phyloP scores from a whole-genome alignment of 192 early-diverging fungal species.

The Coemansia sp. region DNA sequence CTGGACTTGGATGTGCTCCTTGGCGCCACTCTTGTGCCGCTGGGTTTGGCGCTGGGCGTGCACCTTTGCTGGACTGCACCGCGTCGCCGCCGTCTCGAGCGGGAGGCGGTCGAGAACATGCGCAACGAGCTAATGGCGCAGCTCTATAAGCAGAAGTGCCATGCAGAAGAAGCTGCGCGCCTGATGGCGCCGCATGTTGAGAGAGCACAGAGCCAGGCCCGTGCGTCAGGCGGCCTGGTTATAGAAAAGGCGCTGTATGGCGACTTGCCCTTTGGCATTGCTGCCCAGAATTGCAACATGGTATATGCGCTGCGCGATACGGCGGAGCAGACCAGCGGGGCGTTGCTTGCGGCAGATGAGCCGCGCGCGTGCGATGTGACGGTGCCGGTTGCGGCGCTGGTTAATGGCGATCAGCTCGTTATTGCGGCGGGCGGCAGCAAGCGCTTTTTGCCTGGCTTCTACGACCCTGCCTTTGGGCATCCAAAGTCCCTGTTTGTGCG shows the following conservation, averaged over 20 bases:
- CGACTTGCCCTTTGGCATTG: conserved; percentile 56
- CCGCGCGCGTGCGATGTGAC: conserved; percentile 72
- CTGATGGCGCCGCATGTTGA: conserved; percentile 66
- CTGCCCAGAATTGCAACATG: conserved; percentile 35
- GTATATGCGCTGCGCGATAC: conserved; percentile 15
- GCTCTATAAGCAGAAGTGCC: conserved; percentile 63
- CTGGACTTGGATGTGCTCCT: conserved; percentile 56
- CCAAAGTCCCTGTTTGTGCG: conserved; percentile 77
- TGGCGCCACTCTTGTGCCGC: conserved; percentile 54
- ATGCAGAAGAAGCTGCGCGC: conserved; percentile 73
- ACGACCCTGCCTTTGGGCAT: conserved; percentile 90
- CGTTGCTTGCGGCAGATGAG: conserved; percentile 23
- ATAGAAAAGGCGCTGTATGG: conserved; percentile 89
- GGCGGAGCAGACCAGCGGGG: conserved; percentile 7
- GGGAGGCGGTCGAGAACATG: conserved; percentile 52
- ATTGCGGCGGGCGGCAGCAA: conserved; percentile 86
- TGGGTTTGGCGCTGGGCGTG: conserved; percentile 50
- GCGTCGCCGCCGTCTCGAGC: conserved; percentile 47
- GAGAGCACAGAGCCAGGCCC: conserved; percentile 65
- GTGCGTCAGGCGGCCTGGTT: conserved; percentile 64
- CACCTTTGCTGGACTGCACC: conserved; percentile 63
- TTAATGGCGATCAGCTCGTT: conserved; percentile 80
- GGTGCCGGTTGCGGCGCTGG: conserved; percentile 77
- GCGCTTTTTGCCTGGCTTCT: conserved; percentile 89
- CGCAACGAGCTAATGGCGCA: conserved; percentile 61